phyloP scores from a whole-genome alignment of 2,329 filamentous ascomycete genomes.

The Stagonosporopsis chrysanthemi region DNA sequence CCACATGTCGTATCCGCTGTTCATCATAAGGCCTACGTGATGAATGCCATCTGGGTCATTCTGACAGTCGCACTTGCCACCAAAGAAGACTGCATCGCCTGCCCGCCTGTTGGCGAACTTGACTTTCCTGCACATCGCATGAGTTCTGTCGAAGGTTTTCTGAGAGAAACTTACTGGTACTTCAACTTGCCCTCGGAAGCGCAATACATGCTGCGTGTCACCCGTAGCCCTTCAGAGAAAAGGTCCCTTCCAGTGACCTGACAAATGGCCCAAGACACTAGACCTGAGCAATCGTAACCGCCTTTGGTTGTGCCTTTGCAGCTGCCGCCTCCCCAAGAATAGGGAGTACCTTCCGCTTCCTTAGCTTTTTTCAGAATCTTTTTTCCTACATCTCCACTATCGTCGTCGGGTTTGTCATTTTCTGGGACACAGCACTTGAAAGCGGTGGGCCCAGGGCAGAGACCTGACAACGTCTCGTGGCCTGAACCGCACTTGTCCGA shows the following conservation, averaged over 20 bases:
- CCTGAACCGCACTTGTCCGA: background rate
- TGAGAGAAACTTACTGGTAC: slow-evolving; percentile 27
- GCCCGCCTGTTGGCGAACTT: slow-evolving; percentile 28
- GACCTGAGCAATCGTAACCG: slow-evolving; percentile 34
- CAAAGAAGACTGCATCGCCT: slow-evolving; percentile 36
- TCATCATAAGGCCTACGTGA: slow-evolving; percentile 36
- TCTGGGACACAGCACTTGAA: background rate
- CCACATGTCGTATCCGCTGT: slow-evolving; percentile 27
- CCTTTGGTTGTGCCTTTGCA: slow-evolving; percentile 32
- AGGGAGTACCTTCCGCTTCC: slow-evolving; percentile 22
- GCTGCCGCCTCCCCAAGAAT: slow-evolving; percentile 30
- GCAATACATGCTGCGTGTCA: slow-evolving; percentile 35
- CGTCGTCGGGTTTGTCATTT: background rate
- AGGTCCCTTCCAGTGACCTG: slow-evolving; percentile 33
- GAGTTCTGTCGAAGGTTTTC: background rate
- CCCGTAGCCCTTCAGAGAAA: slow-evolving; percentile 31
- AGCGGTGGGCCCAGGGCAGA: slow-evolving; percentile 5
- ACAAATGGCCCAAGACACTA: slow-evolving; percentile 34
- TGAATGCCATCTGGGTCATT: slow-evolving; percentile 30
- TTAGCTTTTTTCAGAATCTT: slow-evolving; percentile 31
- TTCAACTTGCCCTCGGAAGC: slow-evolving; percentile 29
- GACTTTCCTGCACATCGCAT: slow-evolving; percentile 25
- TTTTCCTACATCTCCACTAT: background rate
- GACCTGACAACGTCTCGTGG: background rate
- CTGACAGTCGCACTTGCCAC: slow-evolving; percentile 29